Evolutionary conservation across 2,329 filamentous ascomycete genomes (phyloP).

Genomic region (Fusarium ambrosium): DNA sequence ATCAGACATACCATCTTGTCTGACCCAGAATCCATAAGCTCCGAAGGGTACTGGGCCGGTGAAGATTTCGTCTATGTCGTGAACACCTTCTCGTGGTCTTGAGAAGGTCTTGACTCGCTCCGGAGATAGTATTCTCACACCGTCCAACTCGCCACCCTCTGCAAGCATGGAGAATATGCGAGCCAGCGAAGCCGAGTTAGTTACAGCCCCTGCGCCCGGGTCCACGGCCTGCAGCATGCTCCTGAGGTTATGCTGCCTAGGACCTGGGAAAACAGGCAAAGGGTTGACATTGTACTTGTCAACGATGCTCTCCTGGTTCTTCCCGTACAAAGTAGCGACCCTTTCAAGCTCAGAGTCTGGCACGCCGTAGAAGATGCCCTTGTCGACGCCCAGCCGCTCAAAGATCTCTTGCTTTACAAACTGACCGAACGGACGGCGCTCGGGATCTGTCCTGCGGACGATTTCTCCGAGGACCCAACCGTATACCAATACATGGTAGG

Average conservation of each 20-base stretch:
- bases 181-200: conserved; percentile 1
- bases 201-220: conserved; percentile 15
- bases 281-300: conserved; percentile 14
- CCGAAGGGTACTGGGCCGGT: conserved; percentile 10
- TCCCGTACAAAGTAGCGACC: conserved; percentile 21
- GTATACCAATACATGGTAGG: conserved; percentile 22
- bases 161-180: conserved; percentile 22
- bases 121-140: not conserved
- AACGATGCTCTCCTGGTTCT: not conserved
- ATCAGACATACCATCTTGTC: conserved; percentile 9
- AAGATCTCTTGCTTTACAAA: conserved; percentile 18
- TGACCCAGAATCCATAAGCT: not conserved
- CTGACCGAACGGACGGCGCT: not conserved
- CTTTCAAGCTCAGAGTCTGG: conserved; percentile 5
- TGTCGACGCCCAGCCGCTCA: conserved; percentile 11
- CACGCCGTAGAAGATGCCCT: conserved; percentile 9
- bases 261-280: not conserved
- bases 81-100: not conserved
- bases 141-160: conserved; percentile 13
- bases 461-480: conserved; percentile 21
- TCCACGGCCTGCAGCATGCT: conserved; percentile 17
- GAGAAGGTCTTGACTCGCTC: not conserved
- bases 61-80: conserved; percentile 1
- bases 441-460: conserved; percentile 17
- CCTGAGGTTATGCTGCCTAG: conserved; percentile 12